Evolutionary conservation across 1,284 basidiomycete species (phyloP).

Genomic region (Fomitopsis schrenkii): DNA sequence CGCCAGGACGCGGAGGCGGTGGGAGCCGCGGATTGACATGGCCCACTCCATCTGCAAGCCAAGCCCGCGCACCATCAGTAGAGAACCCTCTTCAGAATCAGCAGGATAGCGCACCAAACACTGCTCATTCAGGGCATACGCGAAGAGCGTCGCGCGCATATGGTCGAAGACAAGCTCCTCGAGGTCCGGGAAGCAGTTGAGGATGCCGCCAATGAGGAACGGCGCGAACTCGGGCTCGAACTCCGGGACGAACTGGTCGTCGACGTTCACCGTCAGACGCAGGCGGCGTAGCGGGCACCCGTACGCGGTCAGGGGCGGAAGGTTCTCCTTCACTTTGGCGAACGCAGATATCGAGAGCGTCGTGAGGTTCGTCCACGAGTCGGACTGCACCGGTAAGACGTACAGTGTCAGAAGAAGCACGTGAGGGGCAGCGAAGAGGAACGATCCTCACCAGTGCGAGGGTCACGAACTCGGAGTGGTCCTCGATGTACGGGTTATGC

Average conservation of each 20-base stretch:
- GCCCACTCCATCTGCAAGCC: background rate
- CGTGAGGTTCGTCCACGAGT: background rate
- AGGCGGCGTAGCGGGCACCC: background rate
- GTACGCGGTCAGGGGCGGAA: background rate
- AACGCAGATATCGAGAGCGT: background rate
- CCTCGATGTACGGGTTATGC: background rate
- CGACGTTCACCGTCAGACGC: background rate
- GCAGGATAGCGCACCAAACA: background rate
- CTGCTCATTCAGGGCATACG: background rate
- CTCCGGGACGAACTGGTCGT: background rate
- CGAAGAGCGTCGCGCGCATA: background rate
- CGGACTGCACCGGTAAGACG: background rate
- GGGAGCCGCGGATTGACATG: background rate
- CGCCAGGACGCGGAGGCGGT: background rate
- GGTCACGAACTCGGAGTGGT: background rate
- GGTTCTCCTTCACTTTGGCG: background rate
- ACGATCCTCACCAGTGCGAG: background rate
- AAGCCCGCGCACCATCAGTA: background rate
- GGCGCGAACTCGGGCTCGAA: background rate
- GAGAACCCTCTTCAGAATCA: background rate
- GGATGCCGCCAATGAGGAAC: background rate
- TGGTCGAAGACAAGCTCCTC: slow-evolving; percentile 6
- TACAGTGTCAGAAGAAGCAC: background rate
- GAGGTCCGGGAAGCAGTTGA: background rate
- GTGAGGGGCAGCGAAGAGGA: background rate